Base-by-base conservation (phyloP, 179 eudicot genomes). In the Beta macrorhiza region DNA sequence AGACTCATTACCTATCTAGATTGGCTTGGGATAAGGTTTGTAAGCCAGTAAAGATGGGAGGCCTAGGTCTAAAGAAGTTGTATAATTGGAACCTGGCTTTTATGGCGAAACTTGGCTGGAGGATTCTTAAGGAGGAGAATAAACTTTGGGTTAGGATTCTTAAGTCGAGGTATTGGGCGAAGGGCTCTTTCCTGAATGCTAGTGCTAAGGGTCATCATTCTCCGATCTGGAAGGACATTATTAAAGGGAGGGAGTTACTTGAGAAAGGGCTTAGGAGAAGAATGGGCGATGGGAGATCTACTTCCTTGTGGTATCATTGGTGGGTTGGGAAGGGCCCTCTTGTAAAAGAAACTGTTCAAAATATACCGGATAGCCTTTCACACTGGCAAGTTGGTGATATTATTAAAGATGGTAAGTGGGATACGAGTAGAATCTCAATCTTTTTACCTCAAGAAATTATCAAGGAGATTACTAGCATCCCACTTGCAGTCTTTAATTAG, bases 281-380 rank as follows among this genome's bases (percentile, higher is more conserved):
- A 47, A 47, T 47, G 0, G 7, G 51, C 0, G 7, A 47, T 47
- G 51, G 51, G 7, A 47, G n/a, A n/a, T n/a, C 4, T 7, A 47
- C 51, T 3, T 47, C 51, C 1, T 47, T 47, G 5, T 47, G 51
- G 51, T 47, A 3, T 47, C 51, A 47, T 7, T 3, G 7, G 4
- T 47, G 51, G 51, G 51, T 47, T 0, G 51, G 51, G 51, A 7
- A 47, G 4, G 7, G 5, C 4, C 4, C 4, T 7, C 51, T 47
- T 47, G 0, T 7, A 4, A 47, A 0, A 0, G 4, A 3, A 0
- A 7, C 51, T 0, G 4, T 7, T 0, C 0, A 47, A 0, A 3
- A 4, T 47, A 47, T 47, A 1, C 51, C 51, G 1, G 0, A 47
- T 47, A 7, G 51, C 7, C 7, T 47, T 47, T 47, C 51, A 3